These are phyloP conservation scores for Tolypocladium ovalisporum DNA, from an alignment of 2,329 filamentous ascomycete species.

Conservation along the genomic window DNA sequence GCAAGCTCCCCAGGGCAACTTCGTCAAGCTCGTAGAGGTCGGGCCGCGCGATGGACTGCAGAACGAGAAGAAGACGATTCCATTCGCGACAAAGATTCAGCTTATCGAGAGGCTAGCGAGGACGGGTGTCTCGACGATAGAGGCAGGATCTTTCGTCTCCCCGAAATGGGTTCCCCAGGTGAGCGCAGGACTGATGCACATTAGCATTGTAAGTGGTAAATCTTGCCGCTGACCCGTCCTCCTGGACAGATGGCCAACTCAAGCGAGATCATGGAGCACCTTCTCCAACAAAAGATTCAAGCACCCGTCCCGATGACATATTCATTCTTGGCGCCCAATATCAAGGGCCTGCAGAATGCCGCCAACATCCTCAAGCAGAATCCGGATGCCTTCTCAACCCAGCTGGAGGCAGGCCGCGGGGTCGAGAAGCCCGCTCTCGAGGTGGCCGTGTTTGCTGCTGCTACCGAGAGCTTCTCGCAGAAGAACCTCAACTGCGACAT, in stretches of 20 bases:
- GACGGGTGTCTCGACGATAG: conserved; percentile 63
- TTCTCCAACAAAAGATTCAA: conserved; percentile 46
- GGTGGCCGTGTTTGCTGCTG: conserved; percentile 71
- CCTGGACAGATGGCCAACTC: conserved; percentile 63
- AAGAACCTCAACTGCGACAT: conserved; percentile 78
- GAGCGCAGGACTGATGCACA: conserved; percentile 4
- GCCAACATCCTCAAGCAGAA: conserved; percentile 39
- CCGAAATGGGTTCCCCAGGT: conserved; percentile 82
- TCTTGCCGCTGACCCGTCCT: not conserved
- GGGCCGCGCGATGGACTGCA: conserved; percentile 80
- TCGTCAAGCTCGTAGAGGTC: conserved; percentile 65
- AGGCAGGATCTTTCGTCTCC: conserved; percentile 72
- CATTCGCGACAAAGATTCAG: conserved; percentile 64
- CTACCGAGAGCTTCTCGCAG: conserved; percentile 69
- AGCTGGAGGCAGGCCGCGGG: conserved; percentile 30
- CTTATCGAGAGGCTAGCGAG: conserved; percentile 58
- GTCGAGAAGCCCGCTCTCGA: conserved; percentile 44
- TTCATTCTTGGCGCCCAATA: conserved; percentile 72
- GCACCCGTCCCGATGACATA: conserved; percentile 53
- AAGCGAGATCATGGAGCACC: conserved; percentile 58
- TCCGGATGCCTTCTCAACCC: conserved; percentile 37
- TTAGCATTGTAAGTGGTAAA: not conserved
- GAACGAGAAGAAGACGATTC: conserved; percentile 65
- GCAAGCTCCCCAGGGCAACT: conserved; percentile 24
- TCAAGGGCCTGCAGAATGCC: conserved; percentile 59